Conservation (phyloP, 305 asterid genomes). For the Galium porrigens region DNA sequence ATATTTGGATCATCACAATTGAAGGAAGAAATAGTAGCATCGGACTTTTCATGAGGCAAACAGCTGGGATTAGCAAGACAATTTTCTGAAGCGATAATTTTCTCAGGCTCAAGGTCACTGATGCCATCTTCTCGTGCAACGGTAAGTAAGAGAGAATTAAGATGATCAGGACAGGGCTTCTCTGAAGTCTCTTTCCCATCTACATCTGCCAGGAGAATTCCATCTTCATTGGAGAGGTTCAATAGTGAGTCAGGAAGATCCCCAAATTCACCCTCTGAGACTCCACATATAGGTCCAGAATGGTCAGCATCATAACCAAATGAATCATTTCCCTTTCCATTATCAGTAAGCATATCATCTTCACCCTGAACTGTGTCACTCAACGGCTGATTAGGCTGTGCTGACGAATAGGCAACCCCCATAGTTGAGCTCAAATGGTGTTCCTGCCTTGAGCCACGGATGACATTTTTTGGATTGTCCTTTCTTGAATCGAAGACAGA, state of each 20-base stretch:
- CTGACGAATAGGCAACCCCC: conserved; percentile 25
- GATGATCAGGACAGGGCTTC: conserved; percentile 23
- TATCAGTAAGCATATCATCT: conserved; percentile 25
- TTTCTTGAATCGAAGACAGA: conserved; percentile 24
- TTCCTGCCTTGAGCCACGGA: conserved; percentile 31
- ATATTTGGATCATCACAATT: conserved; percentile 23
- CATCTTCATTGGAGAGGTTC: conserved; percentile 78
- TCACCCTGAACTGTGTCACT: conserved; percentile 21
- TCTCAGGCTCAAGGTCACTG: conserved; percentile 27
- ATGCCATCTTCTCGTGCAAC: conserved; percentile 24
- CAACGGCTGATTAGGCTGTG: conserved; percentile 13
- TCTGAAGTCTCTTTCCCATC: conserved; percentile 35
- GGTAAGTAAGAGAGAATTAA: conserved; percentile 23
- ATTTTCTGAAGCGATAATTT: conserved; percentile 22
- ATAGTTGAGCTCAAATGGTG: conserved; percentile 30
- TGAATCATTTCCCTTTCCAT: conserved; percentile 27
- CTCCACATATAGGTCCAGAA: conserved; percentile 21
- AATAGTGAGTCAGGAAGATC: conserved; percentile 70
- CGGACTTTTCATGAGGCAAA: conserved; percentile 25
- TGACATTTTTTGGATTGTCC: conserved; percentile 28
- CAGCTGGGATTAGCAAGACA: conserved; percentile 18
- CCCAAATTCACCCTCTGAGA: conserved; percentile 38
- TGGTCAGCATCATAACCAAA: conserved; percentile 19
- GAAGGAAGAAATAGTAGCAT: conserved; percentile 21
- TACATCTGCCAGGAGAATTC: conserved; percentile 36